These are phyloP conservation scores for Xylariaceae sp. DNA, from an alignment of 2,329 filamentous ascomycete genomes.

Conservation along the genomic window DNA sequence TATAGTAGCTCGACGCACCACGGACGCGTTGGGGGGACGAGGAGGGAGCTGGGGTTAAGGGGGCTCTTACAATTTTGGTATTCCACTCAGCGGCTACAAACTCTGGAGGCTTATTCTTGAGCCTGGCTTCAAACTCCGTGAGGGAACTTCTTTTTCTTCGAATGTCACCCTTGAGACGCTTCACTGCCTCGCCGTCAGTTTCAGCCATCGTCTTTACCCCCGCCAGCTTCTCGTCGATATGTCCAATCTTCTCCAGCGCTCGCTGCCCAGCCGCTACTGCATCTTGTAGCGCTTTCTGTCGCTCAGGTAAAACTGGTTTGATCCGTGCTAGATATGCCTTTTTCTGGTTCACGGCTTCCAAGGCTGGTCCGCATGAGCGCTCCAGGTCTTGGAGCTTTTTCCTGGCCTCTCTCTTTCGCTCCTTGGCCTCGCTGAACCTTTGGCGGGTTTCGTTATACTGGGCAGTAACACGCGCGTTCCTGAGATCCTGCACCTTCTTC, in stretches of 20 bases:
- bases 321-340: constrained; percentile 58
- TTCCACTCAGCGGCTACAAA: constrained; percentile 70
- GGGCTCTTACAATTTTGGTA: constrained; percentile 64
- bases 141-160: constrained; percentile 50
- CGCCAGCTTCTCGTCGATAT: constrained; percentile 31
- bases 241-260: constrained; percentile 28
- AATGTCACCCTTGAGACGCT: constrained; percentile 12
- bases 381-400: constrained; percentile 56
- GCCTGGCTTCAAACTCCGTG: constrained; percentile 55
- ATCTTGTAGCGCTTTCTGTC: constrained; percentile 47
- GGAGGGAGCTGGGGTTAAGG: too few species aligned
- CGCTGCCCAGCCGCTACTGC: constrained; percentile 48
- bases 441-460: constrained; percentile 54
- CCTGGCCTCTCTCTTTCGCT: constrained; percentile 48
- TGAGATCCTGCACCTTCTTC: constrained; percentile 57
- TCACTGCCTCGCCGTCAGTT: constrained; percentile 37
- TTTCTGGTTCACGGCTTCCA: constrained; percentile 65
- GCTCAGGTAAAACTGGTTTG: constrained; percentile 47
- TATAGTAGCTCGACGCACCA: too few species aligned
- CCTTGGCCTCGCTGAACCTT: constrained; percentile 47
- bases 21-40: too few species aligned
- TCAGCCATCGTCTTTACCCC: constrained; percentile 41
- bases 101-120: constrained; percentile 56
- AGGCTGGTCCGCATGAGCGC: constrained; percentile 55
- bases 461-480: constrained; percentile 60